phyloP scores from a whole-genome alignment of 805 yeast species.

The Dipodascus albidus region DNA sequence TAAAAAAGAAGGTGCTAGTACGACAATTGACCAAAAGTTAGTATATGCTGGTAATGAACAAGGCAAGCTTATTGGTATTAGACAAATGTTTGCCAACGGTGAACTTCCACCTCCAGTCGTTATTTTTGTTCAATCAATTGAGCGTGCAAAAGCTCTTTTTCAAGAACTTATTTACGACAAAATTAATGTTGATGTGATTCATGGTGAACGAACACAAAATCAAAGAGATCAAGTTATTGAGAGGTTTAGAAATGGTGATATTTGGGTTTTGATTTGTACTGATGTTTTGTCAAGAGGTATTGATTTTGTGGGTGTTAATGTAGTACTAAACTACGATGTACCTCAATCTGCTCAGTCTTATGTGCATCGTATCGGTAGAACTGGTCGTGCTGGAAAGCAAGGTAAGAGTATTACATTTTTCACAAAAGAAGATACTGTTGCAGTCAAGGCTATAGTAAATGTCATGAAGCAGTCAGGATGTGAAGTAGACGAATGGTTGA shows the following conservation, averaged over 20 bases:
- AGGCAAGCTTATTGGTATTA: constrained; percentile 85
- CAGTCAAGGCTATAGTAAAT: constrained; percentile 74
- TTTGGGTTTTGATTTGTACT: constrained; percentile 94
- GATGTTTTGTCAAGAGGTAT: constrained; percentile 96
- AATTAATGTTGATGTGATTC: constrained; percentile 88
- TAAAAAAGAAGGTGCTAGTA: constrained; percentile 85
- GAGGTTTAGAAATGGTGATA: constrained; percentile 76
- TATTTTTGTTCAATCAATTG: constrained; percentile 82
- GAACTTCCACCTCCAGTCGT: constrained; percentile 88
- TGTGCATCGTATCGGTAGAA: constrained; percentile 96
- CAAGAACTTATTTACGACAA: constrained; percentile 89
- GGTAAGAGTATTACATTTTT: constrained; percentile 89
- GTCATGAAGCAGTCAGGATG: constrained; percentile 90
- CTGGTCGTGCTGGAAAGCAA: constrained; percentile 85
- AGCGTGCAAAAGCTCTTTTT: constrained; percentile 89
- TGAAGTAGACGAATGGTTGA: constrained; percentile 69
- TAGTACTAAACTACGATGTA: constrained; percentile 93
- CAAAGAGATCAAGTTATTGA: constrained; percentile 82
- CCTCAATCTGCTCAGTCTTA: constrained; percentile 91
- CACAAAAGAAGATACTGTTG: constrained; percentile 75
- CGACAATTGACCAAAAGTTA: constrained; percentile 69
- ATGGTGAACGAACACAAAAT: constrained; percentile 81
- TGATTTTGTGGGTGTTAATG: constrained; percentile 89
- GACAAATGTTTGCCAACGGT: constrained; percentile 66
- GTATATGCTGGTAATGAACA: constrained; percentile 87